Conservation (phyloP, 345 rosid genomes). For the Salix arbutifolia region DNA sequence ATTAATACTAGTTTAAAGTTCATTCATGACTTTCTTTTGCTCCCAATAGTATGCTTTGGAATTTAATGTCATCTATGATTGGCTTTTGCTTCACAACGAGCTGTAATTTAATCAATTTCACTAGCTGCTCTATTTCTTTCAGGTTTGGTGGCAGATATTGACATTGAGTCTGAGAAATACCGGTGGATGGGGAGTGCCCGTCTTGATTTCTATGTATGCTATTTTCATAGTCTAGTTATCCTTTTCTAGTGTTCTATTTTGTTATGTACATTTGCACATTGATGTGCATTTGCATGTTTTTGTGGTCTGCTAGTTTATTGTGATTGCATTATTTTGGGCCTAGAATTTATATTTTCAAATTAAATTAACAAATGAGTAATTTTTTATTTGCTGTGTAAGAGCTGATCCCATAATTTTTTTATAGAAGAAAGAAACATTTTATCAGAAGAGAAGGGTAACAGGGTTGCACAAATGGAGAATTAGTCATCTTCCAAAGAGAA, state of each 20-base stretch:
- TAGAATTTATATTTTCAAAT: not conserved
- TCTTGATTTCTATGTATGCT: constrained; percentile 75
- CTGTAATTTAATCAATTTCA: not conserved
- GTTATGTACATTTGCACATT: not conserved
- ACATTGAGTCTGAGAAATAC: constrained; percentile 87
- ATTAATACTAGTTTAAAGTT: not conserved
- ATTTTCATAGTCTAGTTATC: not conserved
- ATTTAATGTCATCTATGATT: not conserved
- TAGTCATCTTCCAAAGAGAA: not conserved
- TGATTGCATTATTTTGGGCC: not conserved
- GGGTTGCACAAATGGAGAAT: not conserved
- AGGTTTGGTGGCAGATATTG: constrained; percentile 95
- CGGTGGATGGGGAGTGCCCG: constrained; percentile 97
- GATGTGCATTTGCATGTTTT: not conserved
- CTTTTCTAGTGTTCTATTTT: not conserved
- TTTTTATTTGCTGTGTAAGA: not conserved
- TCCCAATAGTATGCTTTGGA: not conserved
- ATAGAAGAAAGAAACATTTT: not conserved
- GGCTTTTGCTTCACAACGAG: not conserved
- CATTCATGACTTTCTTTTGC: not conserved
- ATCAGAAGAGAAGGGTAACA: not conserved
- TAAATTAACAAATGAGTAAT: not conserved
- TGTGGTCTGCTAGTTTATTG: not conserved
- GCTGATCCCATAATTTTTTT: not conserved
- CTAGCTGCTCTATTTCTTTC: constrained; percentile 18